Conservation (phyloP, 2,329 filamentous ascomycete genomes). For the Colletotrichum sp. region DNA sequence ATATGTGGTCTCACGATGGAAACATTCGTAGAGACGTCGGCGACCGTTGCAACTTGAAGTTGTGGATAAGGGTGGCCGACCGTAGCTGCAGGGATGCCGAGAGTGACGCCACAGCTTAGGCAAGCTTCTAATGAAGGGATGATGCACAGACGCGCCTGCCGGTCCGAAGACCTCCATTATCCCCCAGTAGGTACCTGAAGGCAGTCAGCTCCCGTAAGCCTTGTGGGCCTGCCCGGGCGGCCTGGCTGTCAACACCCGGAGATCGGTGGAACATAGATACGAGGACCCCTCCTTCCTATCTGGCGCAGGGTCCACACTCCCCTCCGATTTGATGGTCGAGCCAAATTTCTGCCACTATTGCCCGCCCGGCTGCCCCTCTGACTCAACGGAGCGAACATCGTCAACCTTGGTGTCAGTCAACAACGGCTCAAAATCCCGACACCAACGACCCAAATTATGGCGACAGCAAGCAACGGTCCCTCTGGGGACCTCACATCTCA, state of each 20-base stretch:
- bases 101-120: constrained; percentile 18
- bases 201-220: background rate
- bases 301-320: constrained; percentile 16
- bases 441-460: constrained; percentile 40
- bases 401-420: constrained; percentile 4
- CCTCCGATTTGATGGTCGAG: constrained; percentile 13
- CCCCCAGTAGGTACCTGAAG: background rate
- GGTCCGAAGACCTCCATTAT: background rate
- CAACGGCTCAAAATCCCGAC: background rate
- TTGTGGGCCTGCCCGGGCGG: background rate
- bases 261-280: constrained; percentile 14
- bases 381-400: constrained; percentile 16
- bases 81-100: constrained; percentile 15
- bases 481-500: constrained; percentile 65
- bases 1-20: background rate
- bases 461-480: constrained; percentile 38
- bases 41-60: constrained; percentile 13
- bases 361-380: constrained; percentile 20
- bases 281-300: constrained; percentile 15
- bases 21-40: background rate
- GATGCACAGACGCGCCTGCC: background rate
- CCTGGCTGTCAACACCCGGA: background rate
- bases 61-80: constrained; percentile 12
- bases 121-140: background rate
- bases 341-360: constrained; percentile 19